Conservation (phyloP, 768 basidiomycete genomes). For the Podaxis sp. region DNA sequence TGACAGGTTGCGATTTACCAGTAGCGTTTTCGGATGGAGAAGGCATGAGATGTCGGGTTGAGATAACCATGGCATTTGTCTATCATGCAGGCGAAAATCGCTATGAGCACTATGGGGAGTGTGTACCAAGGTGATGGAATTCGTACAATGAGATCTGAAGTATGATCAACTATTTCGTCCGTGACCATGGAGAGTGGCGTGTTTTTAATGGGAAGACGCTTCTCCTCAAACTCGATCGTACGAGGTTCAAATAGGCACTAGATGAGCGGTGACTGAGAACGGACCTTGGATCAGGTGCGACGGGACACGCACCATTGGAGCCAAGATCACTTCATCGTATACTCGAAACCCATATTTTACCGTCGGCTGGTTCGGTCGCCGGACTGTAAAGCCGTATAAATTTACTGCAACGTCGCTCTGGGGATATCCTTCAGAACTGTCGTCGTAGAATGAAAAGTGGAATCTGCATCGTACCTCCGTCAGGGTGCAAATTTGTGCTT, state of each 20-base stretch:
- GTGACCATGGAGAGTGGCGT: slow-evolving; percentile 62
- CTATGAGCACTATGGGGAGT: slow-evolving; percentile 5
- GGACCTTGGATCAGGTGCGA: not conserved
- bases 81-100: slow-evolving; percentile 27
- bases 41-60: slow-evolving; percentile 77
- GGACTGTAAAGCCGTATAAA: slow-evolving; percentile 86
- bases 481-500: slow-evolving; percentile 80
- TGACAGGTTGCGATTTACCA: slow-evolving; percentile 24
- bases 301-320: slow-evolving; percentile 73
- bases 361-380: slow-evolving; percentile 70
- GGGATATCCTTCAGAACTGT: slow-evolving; percentile 9
- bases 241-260: slow-evolving; percentile 94
- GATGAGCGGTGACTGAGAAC: slow-evolving; percentile 11
- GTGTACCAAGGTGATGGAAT: not conserved
- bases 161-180: slow-evolving; percentile 70
- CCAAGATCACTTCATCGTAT: slow-evolving; percentile 94
- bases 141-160: slow-evolving; percentile 52
- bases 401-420: slow-evolving; percentile 90
- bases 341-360: slow-evolving; percentile 88
- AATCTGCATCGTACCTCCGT: slow-evolving; percentile 62
- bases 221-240: slow-evolving; percentile 85
- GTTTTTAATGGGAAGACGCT: slow-evolving; percentile 38
- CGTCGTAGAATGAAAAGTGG: slow-evolving; percentile 13
- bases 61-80: slow-evolving; percentile 91
- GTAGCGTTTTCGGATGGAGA: slow-evolving; percentile 27